A percentile compares a stretch with the other conserved stretches of the same genome.
phyloP scores from a whole-genome alignment of 495 filamentous ascomycete species.

The Neurospora discreta region DNA sequence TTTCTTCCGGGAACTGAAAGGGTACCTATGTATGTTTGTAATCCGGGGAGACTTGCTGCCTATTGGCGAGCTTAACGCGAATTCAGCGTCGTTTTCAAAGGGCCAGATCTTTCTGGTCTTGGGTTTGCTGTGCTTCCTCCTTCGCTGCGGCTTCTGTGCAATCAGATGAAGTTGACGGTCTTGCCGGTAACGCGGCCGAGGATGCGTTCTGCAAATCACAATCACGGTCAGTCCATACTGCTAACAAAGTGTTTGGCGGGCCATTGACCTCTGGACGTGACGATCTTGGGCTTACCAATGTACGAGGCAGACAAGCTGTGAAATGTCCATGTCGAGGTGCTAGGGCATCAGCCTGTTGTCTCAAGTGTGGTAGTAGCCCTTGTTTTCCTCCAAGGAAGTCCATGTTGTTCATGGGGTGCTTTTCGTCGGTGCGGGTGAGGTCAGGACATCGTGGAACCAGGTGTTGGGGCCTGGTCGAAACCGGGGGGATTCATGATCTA shows the following conservation, averaged over 20 bases:
- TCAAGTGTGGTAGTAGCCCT: constrained; percentile 10
- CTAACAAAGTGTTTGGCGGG: neutral
- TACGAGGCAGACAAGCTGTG: constrained; percentile 6
- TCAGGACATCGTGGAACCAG: constrained; percentile 6
- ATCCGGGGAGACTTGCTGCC: constrained; percentile 11
- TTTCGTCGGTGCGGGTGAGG: constrained; percentile 6
- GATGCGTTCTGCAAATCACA: constrained; percentile 17
- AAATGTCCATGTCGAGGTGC: constrained; percentile 6
- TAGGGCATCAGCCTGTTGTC: constrained; percentile 7
- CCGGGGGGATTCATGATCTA: too few relatives aligned
- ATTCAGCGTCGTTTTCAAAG: constrained; percentile 9
- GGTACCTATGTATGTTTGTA: constrained; percentile 20
- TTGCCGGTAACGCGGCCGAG: constrained; percentile 28
- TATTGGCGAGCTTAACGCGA: constrained; percentile 14
- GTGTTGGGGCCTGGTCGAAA: too few relatives aligned
- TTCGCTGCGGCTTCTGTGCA: constrained; percentile 17
- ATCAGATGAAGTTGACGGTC: constrained; percentile 22
- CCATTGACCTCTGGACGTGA: neutral
- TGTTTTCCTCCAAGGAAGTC: constrained; percentile 2
- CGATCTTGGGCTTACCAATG: constrained; percentile 3
- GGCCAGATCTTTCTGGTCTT: neutral
- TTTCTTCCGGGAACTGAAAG: constrained; percentile 16
- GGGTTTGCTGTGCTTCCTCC: constrained; percentile 5
- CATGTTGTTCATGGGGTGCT: constrained; percentile 9
- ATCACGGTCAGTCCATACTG: neutral